Base-by-base conservation (phyloP, 495 filamentous ascomycete species). In the Saxophila tyrrhenica region DNA sequence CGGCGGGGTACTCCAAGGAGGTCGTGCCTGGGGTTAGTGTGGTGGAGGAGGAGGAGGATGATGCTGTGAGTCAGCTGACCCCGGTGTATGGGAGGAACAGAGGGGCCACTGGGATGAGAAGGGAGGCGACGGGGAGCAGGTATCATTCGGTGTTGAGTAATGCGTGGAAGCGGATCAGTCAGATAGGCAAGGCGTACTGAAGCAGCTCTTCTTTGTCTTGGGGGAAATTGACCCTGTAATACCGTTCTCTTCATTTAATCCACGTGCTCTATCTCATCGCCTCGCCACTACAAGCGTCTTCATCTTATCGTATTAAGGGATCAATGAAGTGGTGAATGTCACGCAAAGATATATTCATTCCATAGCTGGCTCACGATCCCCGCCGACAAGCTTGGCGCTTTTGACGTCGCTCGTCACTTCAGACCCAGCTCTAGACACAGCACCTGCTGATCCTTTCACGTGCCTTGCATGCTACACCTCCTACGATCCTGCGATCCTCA, bases 181-280 rank as follows among this genome's bases (percentile, higher is more conserved):
- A 48, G 45, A 48, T 48, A 24, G 45, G 45, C 10, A 23, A 25
- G 24, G 45, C 45, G 45, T 48, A 48, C 25, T 48, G 23, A 48
- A 13, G 29, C 13, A 13, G 29, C 13, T 7, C 29, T 35, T 35
- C 29, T 35, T 35, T 35, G 29, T 35, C 13, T 35, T n/a, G n/a
- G n/a, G n/a, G n/a, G n/a, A n/a, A n/a, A n/a, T n/a, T n/a, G n/a
- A n/a, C n/a, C n/a, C n/a, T n/a, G n/a, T n/a, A n/a, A n/a, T n/a
- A n/a, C n/a, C n/a, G n/a, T n/a, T n/a, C n/a, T n/a, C n/a, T n/a
- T n/a, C n/a, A n/a, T n/a, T n/a, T n/a, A n/a, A n/a, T n/a, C n/a
- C n/a, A n/a, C n/a, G n/a, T n/a, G n/a, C n/a, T n/a, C n/a, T n/a
- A n/a, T n/a, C n/a, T n/a, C n/a, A n/a, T n/a, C n/a, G n/a, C n/a